Evolutionary conservation across 192 early-diverging fungal genomes (phyloP), one percentile per base, ranked within the genome.

Genomic region (Kickxella alabastrina): DNA sequence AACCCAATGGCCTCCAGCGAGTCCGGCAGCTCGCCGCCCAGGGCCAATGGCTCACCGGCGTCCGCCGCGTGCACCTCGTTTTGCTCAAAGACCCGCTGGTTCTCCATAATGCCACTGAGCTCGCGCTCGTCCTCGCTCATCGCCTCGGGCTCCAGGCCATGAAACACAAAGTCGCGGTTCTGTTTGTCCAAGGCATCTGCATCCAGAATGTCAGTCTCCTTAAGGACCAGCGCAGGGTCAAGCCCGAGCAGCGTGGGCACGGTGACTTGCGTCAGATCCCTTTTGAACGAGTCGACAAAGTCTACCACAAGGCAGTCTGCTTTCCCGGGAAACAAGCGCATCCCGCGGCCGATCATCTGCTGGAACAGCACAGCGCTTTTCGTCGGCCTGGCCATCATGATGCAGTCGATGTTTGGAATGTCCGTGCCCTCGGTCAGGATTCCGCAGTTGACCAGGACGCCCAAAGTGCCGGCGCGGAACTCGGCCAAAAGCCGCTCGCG

Each of bases 331-430:
- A 58, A 52, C 10, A 80, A 40, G 2, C 93, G 79, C 83, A 98
- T 79, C 1, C 95, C 95, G 23, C 95, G 83, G 10, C 95, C 95
- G 28, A 98, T 60, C 95, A 98, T 98, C 75, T 98, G 95, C 51
- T 90, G 88, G 76, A 95, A 86, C 47, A 98, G 77, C 21, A 84
- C 84, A n/a, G 79, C 65, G 29, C 89, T 92, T 24, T 78, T 71
- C 8, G 95, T 98, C 0, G 92, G 95, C 3, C 91, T 62, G 1
- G 87, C 88, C 78, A 95, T 81, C 8, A 98, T 57, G 15, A 98
- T 77, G 43, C 86, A 92, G 52, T 98, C 95, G 24, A 98, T 88
- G 5, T 54, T 64, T 6, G 95, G 92, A 13, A 98, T 90, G 59
- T 98, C 95, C 2, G 83, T 82, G 25, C 90, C 90, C 58, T 88